Conservation (phyloP, 257 asterid genomes). For the Vinca minor region DNA sequence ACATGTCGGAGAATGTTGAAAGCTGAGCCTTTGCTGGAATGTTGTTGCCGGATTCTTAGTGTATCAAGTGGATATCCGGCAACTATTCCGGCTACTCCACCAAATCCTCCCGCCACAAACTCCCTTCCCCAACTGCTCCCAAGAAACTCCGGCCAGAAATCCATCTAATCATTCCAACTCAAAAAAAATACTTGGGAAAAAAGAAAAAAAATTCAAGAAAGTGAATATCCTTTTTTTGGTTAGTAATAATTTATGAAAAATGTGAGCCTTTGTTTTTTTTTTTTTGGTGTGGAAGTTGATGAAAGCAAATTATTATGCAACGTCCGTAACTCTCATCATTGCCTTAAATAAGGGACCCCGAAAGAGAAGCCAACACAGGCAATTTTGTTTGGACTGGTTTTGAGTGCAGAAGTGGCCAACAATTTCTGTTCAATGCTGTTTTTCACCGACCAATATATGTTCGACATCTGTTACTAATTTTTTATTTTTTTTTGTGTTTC, state of each 20-base stretch:
- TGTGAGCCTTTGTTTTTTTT: too few relatives aligned
- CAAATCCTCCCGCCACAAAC: constrained; percentile 82
- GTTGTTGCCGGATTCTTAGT: constrained; percentile 62
- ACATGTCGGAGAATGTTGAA: constrained; percentile 48
- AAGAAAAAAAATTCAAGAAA: too few relatives aligned
- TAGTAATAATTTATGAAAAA: too few relatives aligned
- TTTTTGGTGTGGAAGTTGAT: too few relatives aligned
- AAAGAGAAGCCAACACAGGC: too few relatives aligned
- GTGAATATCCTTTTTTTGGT: too few relatives aligned
- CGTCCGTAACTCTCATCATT: too few relatives aligned
- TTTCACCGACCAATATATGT: constrained; percentile 2
- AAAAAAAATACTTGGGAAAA: too few relatives aligned
- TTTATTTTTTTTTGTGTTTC: too few relatives aligned
- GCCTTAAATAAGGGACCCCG: too few relatives aligned
- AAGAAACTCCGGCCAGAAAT: constrained; percentile 69
- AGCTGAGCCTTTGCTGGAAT: constrained; percentile 32
- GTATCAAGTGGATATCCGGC: constrained; percentile 96
- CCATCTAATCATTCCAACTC: constrained; percentile 41
- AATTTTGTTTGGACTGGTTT: constrained; percentile 3
- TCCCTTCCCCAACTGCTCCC: constrained; percentile 70
- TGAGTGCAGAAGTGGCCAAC: not conserved
- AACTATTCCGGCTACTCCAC: constrained; percentile 62
- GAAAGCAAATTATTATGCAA: too few relatives aligned
- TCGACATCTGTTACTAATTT: not conserved
- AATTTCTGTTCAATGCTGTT: not conserved